Conservation (phyloP, 371 early-diverging fungal genomes). For the Circinella umbellata region DNA sequence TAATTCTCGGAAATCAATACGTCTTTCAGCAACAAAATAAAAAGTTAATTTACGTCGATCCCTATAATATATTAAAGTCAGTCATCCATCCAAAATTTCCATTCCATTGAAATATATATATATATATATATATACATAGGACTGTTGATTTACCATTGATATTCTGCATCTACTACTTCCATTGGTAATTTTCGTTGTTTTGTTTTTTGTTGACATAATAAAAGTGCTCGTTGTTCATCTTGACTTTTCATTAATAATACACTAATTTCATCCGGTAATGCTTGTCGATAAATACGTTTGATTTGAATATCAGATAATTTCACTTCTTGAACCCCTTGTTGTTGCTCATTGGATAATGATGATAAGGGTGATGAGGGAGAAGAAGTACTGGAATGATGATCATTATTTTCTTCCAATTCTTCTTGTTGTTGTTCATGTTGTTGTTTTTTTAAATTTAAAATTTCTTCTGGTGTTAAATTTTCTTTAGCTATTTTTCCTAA, state of each 20-base stretch:
- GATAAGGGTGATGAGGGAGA: background rate
- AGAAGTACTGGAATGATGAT: background rate
- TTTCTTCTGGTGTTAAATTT: constrained; percentile 60
- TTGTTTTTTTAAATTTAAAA: constrained; percentile 37
- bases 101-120: background rate
- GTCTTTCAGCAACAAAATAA: constrained; percentile 89
- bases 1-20: constrained; percentile 98
- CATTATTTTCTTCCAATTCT: background rate
- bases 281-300: constrained; percentile 89
- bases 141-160: constrained; percentile 79
- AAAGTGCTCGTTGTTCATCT: constrained; percentile 90
- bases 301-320: constrained; percentile 55
- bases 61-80: constrained; percentile 40
- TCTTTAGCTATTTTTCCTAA: constrained; percentile 85
- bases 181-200: constrained; percentile 87
- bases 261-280: constrained; percentile 77
- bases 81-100: background rate
- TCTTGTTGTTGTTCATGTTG: constrained; percentile 13
- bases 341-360: background rate
- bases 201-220: constrained; percentile 86
- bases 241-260: constrained; percentile 73
- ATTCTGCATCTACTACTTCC: constrained; percentile 97
- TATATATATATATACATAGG: too few species aligned
- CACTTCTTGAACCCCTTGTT: constrained; percentile 19
- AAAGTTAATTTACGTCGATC: constrained; percentile 96